Conservation (phyloP, 2,329 filamentous ascomycete genomes). For the Calonectria montana region DNA sequence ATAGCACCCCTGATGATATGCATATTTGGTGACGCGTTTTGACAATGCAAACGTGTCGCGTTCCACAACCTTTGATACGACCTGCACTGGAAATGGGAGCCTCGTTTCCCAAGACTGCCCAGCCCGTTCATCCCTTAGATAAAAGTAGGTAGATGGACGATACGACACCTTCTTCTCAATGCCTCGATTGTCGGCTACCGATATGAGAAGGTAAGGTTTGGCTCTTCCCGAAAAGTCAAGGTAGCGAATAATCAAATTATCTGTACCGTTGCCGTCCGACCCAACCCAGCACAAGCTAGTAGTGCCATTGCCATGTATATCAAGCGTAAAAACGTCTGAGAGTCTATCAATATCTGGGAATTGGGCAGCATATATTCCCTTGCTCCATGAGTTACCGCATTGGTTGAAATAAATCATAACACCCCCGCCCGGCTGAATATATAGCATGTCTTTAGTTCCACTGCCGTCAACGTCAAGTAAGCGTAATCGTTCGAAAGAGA, state of each 20-base stretch:
- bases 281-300: background rate
- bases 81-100: background rate
- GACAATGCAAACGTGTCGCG: background rate
- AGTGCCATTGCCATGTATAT: conserved; percentile 13
- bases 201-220: background rate
- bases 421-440: background rate
- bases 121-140: background rate
- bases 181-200: background rate
- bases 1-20: background rate
- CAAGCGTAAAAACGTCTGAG: background rate
- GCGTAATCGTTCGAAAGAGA: background rate
- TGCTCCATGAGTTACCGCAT: background rate
- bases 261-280: background rate
- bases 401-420: background rate
- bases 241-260: background rate
- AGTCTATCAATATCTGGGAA: background rate
- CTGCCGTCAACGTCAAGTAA: background rate
- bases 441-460: conserved; percentile 1
- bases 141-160: background rate
- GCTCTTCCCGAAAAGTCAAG: background rate
- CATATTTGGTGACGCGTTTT: background rate
- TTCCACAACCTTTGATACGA: background rate
- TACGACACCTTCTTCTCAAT: background rate
- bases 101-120: background rate
- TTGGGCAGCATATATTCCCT: background rate